phyloP scores from a whole-genome alignment of 768 basidiomycete genomes.

The Galerina sulciceps region DNA sequence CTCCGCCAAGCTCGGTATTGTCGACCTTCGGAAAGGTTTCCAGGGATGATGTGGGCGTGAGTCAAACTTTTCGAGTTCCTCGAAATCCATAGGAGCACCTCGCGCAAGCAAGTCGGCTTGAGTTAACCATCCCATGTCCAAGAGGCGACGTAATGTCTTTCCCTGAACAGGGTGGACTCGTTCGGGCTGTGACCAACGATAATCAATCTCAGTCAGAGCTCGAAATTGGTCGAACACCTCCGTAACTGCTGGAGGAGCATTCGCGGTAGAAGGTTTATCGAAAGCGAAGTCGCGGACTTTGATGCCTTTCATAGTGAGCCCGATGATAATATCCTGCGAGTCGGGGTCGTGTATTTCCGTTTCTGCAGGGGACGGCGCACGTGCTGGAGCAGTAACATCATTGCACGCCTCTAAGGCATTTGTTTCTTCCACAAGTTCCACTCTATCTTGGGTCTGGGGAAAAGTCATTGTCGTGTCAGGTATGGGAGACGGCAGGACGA shows the following conservation, averaged over 20 bases:
- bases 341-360: constrained; percentile 43
- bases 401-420: background rate
- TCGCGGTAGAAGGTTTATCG: background rate
- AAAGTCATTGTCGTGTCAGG: background rate
- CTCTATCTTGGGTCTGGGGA: background rate
- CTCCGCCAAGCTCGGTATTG: constrained; percentile 12
- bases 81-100: constrained; percentile 37
- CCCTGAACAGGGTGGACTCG: constrained; percentile 39
- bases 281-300: constrained; percentile 48
- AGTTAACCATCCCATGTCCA: constrained; percentile 44
- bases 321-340: constrained; percentile 33
- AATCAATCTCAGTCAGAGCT: constrained; percentile 44
- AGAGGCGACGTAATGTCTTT: constrained; percentile 39
- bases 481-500: background rate
- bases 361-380: constrained; percentile 33
- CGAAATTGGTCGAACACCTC: constrained; percentile 45
- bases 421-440: background rate
- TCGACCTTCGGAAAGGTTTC: constrained; percentile 10
- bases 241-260: constrained; percentile 10
- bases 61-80: constrained; percentile 34
- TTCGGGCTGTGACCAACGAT: constrained; percentile 31
- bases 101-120: constrained; percentile 33
- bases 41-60: constrained; percentile 18
- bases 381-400: background rate
- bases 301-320: constrained; percentile 33